phyloP scores from a whole-genome alignment of 1,284 basidiomycete genomes.

The Hemileia vastatrix region DNA sequence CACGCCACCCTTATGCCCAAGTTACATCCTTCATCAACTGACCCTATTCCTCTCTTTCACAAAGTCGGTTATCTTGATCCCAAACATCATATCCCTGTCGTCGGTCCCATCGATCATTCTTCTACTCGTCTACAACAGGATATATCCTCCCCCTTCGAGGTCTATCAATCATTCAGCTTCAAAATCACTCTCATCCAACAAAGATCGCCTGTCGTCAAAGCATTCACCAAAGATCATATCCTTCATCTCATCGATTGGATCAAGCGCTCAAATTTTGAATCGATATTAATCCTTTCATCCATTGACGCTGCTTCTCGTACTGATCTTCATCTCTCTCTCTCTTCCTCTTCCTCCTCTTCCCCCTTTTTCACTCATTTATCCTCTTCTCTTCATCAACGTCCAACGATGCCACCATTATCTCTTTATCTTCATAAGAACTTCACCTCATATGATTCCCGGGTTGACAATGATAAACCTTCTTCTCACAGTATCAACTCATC shows the following conservation, averaged over 20 bases:
- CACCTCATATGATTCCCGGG: constrained; percentile 7
- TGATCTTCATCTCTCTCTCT: background rate
- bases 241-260: background rate
- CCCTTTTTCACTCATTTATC: background rate
- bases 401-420: background rate
- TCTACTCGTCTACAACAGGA: no score
- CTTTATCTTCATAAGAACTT: background rate
- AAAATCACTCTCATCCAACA: constrained; percentile 6
- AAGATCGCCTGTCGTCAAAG: constrained; percentile 12
- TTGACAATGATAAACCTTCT: no score
- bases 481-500: no score
- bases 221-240: background rate
- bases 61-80: constrained; percentile 9
- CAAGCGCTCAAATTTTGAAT: background rate
- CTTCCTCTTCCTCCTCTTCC: background rate
- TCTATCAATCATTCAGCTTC: constrained; percentile 3
- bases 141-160: background rate
- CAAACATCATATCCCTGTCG: constrained; percentile 6
- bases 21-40: no score
- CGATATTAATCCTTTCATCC: constrained; percentile 6
- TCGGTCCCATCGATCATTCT: background rate
- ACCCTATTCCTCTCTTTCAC: no score
- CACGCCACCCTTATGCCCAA: background rate
- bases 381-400: background rate
- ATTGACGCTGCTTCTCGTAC: constrained; percentile 3